Evolutionary conservation across 2,329 filamentous ascomycete genomes (phyloP).

Genomic region (Curvularia verruculosa): DNA sequence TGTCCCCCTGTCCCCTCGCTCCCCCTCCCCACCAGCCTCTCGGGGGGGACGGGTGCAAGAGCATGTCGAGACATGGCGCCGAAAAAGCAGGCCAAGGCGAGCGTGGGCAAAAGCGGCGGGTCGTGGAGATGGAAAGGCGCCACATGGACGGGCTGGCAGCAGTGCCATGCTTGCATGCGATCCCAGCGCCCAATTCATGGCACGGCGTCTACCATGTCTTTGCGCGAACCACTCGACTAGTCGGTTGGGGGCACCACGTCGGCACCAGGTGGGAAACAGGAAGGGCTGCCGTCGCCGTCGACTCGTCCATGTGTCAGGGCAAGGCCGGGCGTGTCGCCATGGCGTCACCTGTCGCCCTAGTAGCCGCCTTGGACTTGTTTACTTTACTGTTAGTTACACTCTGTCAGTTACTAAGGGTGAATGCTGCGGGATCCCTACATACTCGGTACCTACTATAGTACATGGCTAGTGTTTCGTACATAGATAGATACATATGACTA

Average conservation of each 20-base stretch:
- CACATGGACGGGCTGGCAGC: constrained; percentile 12
- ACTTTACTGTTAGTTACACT: too few relatives aligned
- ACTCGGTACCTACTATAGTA: too few relatives aligned
- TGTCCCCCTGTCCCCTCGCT: background rate
- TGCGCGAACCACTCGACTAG: constrained; percentile 20
- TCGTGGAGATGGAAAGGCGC: constrained; percentile 5
- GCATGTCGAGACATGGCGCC: background rate
- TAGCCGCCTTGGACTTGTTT: too few relatives aligned
- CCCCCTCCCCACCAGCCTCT: too few relatives aligned
- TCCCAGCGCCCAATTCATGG: constrained; percentile 24
- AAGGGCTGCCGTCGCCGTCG: constrained; percentile 2
- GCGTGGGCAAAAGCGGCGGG: constrained; percentile 23
- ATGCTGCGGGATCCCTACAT: too few relatives aligned
- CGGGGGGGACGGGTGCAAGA: constrained; percentile 2
- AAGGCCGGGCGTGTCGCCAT: background rate
- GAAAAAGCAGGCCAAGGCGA: constrained; percentile 6
- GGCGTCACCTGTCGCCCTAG: constrained; percentile 17
- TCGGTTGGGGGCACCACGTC: constrained; percentile 16
- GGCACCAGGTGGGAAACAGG: constrained; percentile 5
- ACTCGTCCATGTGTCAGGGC: background rate
- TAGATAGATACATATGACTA: too few relatives aligned
- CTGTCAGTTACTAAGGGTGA: too few relatives aligned
- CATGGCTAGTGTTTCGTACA: too few relatives aligned
- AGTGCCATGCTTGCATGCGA: constrained; percentile 21
- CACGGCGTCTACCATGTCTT: constrained; percentile 22